These are phyloP conservation scores for Yarrowia sp. DNA, from an alignment of 805 yeast genomes.

Conservation along the genomic window DNA sequence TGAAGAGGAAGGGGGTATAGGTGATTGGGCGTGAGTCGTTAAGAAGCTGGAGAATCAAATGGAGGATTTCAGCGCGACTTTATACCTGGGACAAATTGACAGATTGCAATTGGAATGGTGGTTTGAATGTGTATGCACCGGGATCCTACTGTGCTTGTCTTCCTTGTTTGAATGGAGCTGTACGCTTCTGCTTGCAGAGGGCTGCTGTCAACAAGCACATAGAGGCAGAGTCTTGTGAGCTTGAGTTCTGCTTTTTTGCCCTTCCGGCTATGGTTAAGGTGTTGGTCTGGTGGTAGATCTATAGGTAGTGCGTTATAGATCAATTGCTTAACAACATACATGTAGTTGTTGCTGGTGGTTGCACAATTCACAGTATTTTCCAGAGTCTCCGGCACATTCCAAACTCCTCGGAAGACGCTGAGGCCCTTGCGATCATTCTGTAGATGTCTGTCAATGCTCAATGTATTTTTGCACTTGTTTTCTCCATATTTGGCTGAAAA, in stretches of 20 bases:
- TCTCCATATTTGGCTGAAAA: not conserved
- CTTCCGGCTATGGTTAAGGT: not conserved
- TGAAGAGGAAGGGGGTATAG: not conserved
- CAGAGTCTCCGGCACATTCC: too few species aligned
- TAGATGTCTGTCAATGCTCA: too few species aligned
- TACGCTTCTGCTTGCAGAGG: not conserved
- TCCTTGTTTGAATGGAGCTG: not conserved
- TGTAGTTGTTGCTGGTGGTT: too few species aligned
- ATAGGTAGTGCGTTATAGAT: too few species aligned
- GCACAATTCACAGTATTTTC: too few species aligned
- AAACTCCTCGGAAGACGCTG: not conserved
- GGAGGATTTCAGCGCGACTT: not conserved
- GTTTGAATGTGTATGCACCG: not conserved
- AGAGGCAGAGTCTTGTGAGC: not conserved
- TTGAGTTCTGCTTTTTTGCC: too few species aligned
- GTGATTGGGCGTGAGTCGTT: not conserved
- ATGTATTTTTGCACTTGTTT: too few species aligned
- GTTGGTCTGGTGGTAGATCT: too few species aligned
- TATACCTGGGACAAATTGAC: not conserved
- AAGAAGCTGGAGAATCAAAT: not conserved
- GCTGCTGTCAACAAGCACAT: not conserved
- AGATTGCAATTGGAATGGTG: not conserved
- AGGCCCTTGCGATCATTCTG: not conserved
- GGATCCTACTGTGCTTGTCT: constrained; percentile 1
- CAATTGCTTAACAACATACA: not conserved